phyloP scores from a whole-genome alignment of 2,329 filamentous ascomycete genomes.

The Sarocladium strictum region DNA sequence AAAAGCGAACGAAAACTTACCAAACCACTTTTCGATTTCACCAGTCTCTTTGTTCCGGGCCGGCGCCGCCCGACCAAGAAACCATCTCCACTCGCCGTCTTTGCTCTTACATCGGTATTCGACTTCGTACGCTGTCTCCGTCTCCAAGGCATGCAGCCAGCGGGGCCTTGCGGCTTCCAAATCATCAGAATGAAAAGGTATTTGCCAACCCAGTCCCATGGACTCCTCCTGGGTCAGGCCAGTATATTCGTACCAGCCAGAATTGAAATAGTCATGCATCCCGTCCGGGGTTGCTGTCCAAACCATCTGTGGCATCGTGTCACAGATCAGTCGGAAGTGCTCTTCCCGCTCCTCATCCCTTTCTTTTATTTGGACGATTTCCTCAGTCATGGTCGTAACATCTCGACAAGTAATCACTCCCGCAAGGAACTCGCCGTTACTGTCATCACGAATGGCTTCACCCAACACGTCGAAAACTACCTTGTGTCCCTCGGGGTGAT shows the following conservation, averaged over 20 bases:
- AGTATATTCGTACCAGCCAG: conserved; percentile 76
- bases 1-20: conserved; percentile 25
- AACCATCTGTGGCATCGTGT: conserved; percentile 65
- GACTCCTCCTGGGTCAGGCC: conserved; percentile 58
- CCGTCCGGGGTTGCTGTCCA: conserved; percentile 69
- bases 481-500: conserved; percentile 44
- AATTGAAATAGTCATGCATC: conserved; percentile 66
- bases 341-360: conserved; percentile 67
- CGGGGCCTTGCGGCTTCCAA: conserved; percentile 44
- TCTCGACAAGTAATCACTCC: conserved; percentile 68
- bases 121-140: conserved; percentile 61
- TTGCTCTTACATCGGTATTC: conserved; percentile 65
- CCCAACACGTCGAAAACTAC: conserved; percentile 61
- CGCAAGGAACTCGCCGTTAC: conserved; percentile 65
- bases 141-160: conserved; percentile 59
- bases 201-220: conserved; percentile 55
- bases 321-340: conserved; percentile 70
- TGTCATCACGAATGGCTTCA: conserved; percentile 60
- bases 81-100: conserved; percentile 72
- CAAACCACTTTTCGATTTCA: conserved; percentile 72
- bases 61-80: conserved; percentile 66
- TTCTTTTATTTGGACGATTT: conserved; percentile 63
- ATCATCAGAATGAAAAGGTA: conserved; percentile 66
- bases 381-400: conserved; percentile 62
- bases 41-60: conserved; percentile 60